Percentiles rank a stretch among this genome's conserved stretches.
phyloP scores from a whole-genome alignment of 2,329 filamentous ascomycete genomes.

The Hypomyces perniciosus region DNA sequence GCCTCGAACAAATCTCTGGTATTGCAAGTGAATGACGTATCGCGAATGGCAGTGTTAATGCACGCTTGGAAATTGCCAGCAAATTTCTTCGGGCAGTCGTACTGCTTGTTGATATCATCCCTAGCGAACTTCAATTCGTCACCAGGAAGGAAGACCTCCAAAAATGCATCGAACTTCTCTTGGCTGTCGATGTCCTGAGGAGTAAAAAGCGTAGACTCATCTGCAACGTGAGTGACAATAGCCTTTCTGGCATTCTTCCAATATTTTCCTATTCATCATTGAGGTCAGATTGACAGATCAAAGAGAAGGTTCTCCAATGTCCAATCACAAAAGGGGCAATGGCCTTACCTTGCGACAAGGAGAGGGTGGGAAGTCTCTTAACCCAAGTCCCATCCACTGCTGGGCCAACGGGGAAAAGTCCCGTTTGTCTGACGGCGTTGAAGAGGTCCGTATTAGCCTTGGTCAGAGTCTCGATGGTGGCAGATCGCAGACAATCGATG shows the following conservation, averaged over 20 bases:
- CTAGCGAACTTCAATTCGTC: not conserved
- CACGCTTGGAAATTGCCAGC: not conserved
- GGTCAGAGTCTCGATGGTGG: not conserved
- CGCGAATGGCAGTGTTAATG: not conserved
- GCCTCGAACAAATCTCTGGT: constrained; percentile 9
- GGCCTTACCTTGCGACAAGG: constrained; percentile 9
- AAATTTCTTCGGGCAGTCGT: not conserved
- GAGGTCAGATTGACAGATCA: no score
- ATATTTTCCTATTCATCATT: not conserved
- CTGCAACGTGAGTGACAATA: not conserved
- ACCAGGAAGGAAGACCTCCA: not conserved
- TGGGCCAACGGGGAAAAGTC: constrained; percentile 15
- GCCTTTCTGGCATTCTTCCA: not conserved
- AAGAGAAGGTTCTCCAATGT: no score
- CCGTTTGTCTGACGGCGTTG: constrained; percentile 7
- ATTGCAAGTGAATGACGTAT: constrained; percentile 14
- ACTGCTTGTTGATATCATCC: not conserved
- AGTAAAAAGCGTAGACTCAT: not conserved
- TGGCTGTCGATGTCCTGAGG: not conserved
- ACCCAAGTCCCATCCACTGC: constrained; percentile 13
- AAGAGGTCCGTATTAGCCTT: constrained; percentile 12
- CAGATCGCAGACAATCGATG: constrained; percentile 9
- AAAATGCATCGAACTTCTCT: not conserved
- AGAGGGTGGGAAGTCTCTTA: constrained; percentile 7
- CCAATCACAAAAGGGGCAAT: no score